Percentiles rank a stretch among this genome's conserved stretches.
Evolutionary conservation across 305 asterid genomes (phyloP).

Genomic region (Solanum hybrid): DNA sequence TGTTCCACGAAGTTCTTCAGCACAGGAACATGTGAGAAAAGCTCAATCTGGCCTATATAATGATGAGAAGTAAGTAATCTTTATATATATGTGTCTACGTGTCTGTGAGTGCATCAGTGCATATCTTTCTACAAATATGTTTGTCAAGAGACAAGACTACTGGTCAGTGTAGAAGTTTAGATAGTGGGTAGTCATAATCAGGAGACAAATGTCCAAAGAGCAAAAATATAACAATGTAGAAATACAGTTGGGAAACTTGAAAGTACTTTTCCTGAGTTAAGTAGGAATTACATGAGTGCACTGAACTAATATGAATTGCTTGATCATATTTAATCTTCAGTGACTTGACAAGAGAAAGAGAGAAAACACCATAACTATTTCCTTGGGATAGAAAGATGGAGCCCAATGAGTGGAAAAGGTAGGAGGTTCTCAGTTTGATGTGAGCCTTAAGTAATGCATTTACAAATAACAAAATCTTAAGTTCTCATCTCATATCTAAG

Average conservation of each 20-base stretch:
- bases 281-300: background rate
- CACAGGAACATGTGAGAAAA: constrained; percentile 90
- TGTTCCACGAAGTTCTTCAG: constrained; percentile 85
- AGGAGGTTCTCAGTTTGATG: background rate
- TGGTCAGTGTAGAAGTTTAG: background rate
- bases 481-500: background rate
- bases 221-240: background rate
- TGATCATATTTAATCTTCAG: background rate
- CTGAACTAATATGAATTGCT: background rate
- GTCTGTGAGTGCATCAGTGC: background rate
- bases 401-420: background rate
- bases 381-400: background rate
- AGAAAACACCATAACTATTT: background rate
- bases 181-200: background rate
- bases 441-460: background rate
- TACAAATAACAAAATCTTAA: background rate
- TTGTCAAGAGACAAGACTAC: background rate
- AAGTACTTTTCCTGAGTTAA: background rate
- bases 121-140: background rate
- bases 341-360: background rate
- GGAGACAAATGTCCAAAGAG: background rate
- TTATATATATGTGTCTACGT: background rate
- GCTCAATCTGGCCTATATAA: constrained; percentile 81
- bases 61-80: constrained; percentile 11
- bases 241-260: background rate